phyloP scores from a whole-genome alignment of 2,329 filamentous ascomycete species.

The Thelonectria discophora region DNA sequence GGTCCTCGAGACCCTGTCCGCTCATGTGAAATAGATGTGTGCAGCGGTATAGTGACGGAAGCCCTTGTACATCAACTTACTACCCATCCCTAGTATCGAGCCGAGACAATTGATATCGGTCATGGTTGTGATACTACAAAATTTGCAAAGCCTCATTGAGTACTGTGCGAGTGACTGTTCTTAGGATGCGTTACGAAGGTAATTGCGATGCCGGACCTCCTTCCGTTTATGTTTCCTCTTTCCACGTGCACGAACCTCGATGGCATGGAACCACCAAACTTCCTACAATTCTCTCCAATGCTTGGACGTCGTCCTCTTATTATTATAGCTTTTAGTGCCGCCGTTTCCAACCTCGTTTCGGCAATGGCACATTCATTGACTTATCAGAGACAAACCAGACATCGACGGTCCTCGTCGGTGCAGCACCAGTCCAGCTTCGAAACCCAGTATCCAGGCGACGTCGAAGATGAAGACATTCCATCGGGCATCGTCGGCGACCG shows the following conservation, averaged over 20 bases:
- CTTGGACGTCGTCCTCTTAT: slow-evolving; percentile 23
- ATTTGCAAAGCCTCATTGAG: slow-evolving; percentile 24
- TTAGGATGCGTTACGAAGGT: slow-evolving; percentile 24
- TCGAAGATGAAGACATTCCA: slow-evolving; percentile 32
- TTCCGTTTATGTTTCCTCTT: slow-evolving; percentile 8
- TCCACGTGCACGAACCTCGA: slow-evolving; percentile 18
- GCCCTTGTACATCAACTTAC: slow-evolving; percentile 55
- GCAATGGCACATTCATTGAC: slow-evolving; percentile 29
- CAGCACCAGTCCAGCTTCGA: slow-evolving; percentile 21
- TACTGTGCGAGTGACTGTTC: slow-evolving; percentile 33
- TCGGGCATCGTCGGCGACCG: slow-evolving; percentile 43
- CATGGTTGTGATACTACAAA: slow-evolving; percentile 42
- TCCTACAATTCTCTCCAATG: slow-evolving; percentile 20
- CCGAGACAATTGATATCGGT: slow-evolving; percentile 50
- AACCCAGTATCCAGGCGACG: slow-evolving; percentile 2
- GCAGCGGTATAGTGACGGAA: slow-evolving; percentile 54
- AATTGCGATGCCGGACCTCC: slow-evolving; percentile 25
- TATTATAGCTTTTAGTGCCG: slow-evolving; percentile 17
- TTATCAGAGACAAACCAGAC: slow-evolving; percentile 16
- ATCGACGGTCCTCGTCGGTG: slow-evolving; percentile 11
- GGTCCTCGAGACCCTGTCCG: slow-evolving; percentile 86
- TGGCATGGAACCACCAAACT: slow-evolving; percentile 10
- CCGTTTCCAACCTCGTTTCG: slow-evolving; percentile 8
- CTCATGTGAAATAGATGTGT: slow-evolving; percentile 79
- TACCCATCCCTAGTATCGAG: slow-evolving; percentile 48